phyloP scores from a whole-genome alignment of 305 asterid species.

The Fraxinus floribunda region DNA sequence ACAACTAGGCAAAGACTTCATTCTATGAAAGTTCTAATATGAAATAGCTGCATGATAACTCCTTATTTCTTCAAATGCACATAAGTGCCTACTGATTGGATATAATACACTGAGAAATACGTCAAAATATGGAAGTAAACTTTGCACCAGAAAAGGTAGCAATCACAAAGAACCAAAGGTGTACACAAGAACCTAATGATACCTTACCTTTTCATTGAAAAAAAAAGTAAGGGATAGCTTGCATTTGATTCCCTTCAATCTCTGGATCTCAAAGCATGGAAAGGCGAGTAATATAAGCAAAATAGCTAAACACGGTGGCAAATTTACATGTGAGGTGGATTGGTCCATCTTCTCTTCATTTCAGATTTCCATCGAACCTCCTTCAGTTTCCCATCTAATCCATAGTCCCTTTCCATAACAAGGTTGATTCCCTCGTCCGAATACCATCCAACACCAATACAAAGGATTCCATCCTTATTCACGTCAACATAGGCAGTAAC shows the following conservation, averaged over 20 bases:
- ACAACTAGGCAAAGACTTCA: not conserved
- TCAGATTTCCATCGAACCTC: constrained; percentile 89
- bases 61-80: not conserved
- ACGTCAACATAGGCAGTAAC: constrained; percentile 88
- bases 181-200: not conserved
- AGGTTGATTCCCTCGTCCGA: constrained; percentile 88
- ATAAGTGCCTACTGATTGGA: not conserved
- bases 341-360: constrained; percentile 93
- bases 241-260: not conserved
- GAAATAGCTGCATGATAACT: not conserved
- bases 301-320: not conserved
- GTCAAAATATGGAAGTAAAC: not conserved
- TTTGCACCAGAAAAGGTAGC: not conserved
- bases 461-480: constrained; percentile 76
- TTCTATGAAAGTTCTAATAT: not conserved
- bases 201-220: not conserved
- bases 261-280: not conserved
- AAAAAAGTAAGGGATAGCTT: not conserved
- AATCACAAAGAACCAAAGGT: not conserved
- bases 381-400: constrained; percentile 85
- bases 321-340: constrained; percentile 78
- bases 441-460: constrained; percentile 95
- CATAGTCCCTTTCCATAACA: constrained; percentile 95
- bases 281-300: not conserved
- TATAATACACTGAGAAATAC: not conserved